Evolutionary conservation across 1,139 yeast species (phyloP), one percentile per base, ranked within the genome.

Genomic region (Saccharomycopsis hybrid): DNA sequence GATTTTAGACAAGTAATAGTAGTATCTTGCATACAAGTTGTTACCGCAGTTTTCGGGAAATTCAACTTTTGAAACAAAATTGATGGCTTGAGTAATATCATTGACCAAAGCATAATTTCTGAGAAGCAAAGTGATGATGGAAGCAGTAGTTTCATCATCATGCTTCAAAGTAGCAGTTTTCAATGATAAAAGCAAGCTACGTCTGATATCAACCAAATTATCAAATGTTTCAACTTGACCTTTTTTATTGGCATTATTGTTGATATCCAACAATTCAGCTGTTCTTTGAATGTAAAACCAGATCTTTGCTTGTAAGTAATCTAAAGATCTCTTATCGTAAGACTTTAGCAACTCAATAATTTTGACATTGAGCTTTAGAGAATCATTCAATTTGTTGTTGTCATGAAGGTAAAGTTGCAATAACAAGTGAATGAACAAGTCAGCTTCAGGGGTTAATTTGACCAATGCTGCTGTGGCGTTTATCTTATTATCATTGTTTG

Each of bases 211-310:
- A 49, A 74, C 70, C 52, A 81, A 69, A 58, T 82, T 82, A 13
- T 56, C 50, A 32, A 43, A 48, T 13, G 27, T 36, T 30, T 44
- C 47, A 25, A 28, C 35, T 3, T 7, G 5, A 35, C 13, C 32
- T 4, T 8, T 3, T 32, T 44, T 28, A 9, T 5, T 44, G 13
- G 37, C 43, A 24, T 33, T 38, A 32, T 35, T 36, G 11, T 54
- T 55, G 44, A 51, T 56, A 46, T 75, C 76, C 42, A 71, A 63
- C 54, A 82, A 69, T 68, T 92, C 98, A 58, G 81, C 80, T 3
- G 90, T 78, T 65, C 96, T 78, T 45, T 84, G 77, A 57, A 88
- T 78, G 69, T 88, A 92, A 65, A 90, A 94, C 97, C 98, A 94
- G 55, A 86, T 75, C 65, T 90, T 92, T 11, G 97, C 94, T 56